A percentile compares a stretch with the other conserved stretches of the same genome.
Evolutionary conservation across 805 yeast species (phyloP).

Genomic region (Ogataea naganishii): DNA sequence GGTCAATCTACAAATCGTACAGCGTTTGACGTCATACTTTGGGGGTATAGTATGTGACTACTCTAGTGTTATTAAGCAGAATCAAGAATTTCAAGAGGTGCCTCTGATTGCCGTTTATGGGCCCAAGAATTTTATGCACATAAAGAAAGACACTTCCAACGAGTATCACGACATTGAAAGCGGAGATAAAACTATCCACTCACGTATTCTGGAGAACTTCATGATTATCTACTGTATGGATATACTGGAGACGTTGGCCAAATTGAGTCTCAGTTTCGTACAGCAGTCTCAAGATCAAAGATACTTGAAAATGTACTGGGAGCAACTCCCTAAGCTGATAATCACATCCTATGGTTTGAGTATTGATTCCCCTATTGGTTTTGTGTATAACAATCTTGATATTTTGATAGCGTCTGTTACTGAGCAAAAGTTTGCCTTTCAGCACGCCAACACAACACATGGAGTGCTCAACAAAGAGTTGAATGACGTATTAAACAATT

Average conservation of each 20-base stretch:
- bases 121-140: no score
- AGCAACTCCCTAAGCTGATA: constrained; percentile 23
- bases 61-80: constrained; percentile 20
- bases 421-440: constrained; percentile 22
- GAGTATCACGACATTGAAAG: constrained; percentile 9
- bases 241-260: constrained; percentile 39
- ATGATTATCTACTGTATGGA: constrained; percentile 45
- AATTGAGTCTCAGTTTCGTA: constrained; percentile 12
- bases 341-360: constrained; percentile 34
- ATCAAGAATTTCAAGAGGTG: no score
- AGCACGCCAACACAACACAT: constrained; percentile 15
- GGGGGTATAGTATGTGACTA: constrained; percentile 16
- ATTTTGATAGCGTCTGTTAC: constrained; percentile 36
- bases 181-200: constrained; percentile 30
- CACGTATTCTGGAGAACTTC: constrained; percentile 40
- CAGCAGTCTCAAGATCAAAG: constrained; percentile 16
- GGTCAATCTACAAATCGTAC: constrained; percentile 29
- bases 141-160: no score
- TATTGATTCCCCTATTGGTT: constrained; percentile 42
- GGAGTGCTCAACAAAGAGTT: constrained; percentile 8
- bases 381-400: constrained; percentile 44
- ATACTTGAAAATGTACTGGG: constrained; percentile 24
- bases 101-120: no score
- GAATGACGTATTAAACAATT: constrained; percentile 13
- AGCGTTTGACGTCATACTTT: constrained; percentile 18